phyloP scores from a whole-genome alignment of 2,329 filamentous ascomycete species.

The Myriosclerotinia curreyana region DNA sequence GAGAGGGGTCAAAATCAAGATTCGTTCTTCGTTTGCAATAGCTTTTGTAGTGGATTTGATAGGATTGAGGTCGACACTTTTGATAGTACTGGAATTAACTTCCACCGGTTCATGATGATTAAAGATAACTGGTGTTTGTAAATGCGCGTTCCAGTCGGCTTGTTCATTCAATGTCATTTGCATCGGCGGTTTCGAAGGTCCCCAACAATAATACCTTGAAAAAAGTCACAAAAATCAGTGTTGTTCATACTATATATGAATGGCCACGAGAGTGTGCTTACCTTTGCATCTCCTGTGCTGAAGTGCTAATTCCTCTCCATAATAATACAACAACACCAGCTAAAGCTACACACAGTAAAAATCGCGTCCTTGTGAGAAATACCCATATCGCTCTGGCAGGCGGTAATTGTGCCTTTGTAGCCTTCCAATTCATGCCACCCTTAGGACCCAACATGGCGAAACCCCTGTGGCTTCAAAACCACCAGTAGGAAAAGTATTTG shows the following conservation, averaged over 20 bases:
- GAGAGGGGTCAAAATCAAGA: conserved; percentile 89
- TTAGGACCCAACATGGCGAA: conserved; percentile 82
- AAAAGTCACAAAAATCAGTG: conserved; percentile 20
- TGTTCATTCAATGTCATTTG: conserved; percentile 91
- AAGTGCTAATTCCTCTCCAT: conserved; percentile 81
- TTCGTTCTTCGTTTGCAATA: conserved; percentile 73
- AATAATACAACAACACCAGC: conserved; percentile 71
- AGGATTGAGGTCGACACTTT: conserved; percentile 78
- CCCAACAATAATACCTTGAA: conserved; percentile 92
- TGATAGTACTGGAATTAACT: conserved; percentile 76
- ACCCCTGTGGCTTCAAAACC: conserved; percentile 44
- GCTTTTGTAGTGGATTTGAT: conserved; percentile 80
- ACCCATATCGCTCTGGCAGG: conserved; percentile 69
- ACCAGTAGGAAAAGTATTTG: conserved; percentile 36
- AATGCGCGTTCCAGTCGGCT: conserved; percentile 80
- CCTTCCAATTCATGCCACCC: conserved; percentile 89
- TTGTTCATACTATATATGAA: background rate
- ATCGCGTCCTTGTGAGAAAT: conserved; percentile 72
- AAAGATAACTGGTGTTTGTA: conserved; percentile 91
- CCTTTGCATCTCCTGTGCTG: conserved; percentile 88
- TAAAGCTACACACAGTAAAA: conserved; percentile 70
- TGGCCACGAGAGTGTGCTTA: conserved; percentile 41
- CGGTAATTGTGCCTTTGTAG: conserved; percentile 74
- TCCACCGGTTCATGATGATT: conserved; percentile 89
- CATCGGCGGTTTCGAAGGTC: conserved; percentile 91